Percentiles rank a stretch among this genome's conserved stretches.
These are phyloP conservation scores for Apiosordaria backusii DNA, from an alignment of 495 filamentous ascomycete species.

Conservation along the genomic window DNA sequence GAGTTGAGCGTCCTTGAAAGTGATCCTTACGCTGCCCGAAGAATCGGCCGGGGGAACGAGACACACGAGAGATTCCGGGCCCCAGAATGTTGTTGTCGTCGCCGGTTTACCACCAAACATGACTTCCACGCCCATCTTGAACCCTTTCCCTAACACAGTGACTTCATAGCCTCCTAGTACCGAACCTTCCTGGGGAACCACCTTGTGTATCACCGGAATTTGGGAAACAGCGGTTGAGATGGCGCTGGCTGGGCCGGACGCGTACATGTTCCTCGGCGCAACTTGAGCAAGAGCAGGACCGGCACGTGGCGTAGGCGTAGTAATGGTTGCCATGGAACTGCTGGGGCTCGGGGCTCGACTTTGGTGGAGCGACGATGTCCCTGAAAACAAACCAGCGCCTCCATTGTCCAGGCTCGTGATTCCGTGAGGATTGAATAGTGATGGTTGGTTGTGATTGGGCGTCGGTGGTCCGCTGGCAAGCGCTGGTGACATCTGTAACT, in stretches of 20 bases:
- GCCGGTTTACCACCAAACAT: constrained; percentile 79
- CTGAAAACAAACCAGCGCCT: not conserved
- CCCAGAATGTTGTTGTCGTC: constrained; percentile 78
- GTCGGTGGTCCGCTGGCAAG: not conserved
- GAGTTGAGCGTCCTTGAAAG: constrained; percentile 54
- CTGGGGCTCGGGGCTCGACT: constrained; percentile 1
- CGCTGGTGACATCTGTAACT: not conserved
- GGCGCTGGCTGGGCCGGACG: not conserved
- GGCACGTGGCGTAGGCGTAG: not conserved
- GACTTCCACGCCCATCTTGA: constrained; percentile 75
- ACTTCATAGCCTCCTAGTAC: constrained; percentile 81
- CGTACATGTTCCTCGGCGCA: not conserved
- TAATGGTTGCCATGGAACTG: not conserved
- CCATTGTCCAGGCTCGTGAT: not conserved
- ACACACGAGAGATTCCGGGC: constrained; percentile 77
- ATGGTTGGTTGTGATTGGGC: not conserved
- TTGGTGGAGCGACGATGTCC: not conserved
- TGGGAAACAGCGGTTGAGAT: not conserved
- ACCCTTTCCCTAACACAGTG: constrained; percentile 73
- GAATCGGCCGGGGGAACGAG: constrained; percentile 69
- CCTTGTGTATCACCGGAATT: constrained; percentile 43
- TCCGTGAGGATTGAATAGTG: not conserved
- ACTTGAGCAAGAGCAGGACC: not conserved
- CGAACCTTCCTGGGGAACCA: constrained; percentile 79
- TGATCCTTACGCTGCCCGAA: constrained; percentile 70